Evolutionary conservation across 2,329 filamentous ascomycete genomes (phyloP), one percentile per base, ranked within the genome.

Genomic region (Didymella keratinophila): DNA sequence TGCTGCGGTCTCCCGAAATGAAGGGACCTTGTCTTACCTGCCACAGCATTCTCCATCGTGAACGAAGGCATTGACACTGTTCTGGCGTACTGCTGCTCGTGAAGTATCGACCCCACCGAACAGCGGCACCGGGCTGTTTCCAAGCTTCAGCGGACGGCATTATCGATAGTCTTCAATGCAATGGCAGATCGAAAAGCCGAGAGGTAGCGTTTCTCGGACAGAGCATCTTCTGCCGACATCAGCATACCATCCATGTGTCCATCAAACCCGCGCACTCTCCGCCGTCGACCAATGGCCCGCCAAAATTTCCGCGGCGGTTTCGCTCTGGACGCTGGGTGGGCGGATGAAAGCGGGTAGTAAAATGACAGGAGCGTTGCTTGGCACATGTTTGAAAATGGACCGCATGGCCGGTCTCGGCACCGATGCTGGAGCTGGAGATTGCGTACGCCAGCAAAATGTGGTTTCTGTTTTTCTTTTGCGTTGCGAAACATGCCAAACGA

Each of bases 1-100:
- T 74, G 66, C 69, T 75, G 71, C 71, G 74, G 68, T 59, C 47
- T 68, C 65, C 74, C 73, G 73, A 77, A 77, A 77, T 77, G 71
- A 74, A 76, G 72, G 74, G 71, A 73, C 64, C 61, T 66, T 71
- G 73, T 76, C 65, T 68, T 52, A 69, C 72, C 66, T 73, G 63
- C 59, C 63, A 66, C 65, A 51, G 47, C 56, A 47, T 53, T 51
- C 28, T 36, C 28, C 28, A 37, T 30, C 16, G 42, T 30, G 43
- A 25, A 44, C 8, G 21, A 23, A 43, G 27, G 52, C 47, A 51
- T 45, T 60, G 34, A 42, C 28, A 23, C 14, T 64, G 66, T 52
- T 56, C 61, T 62, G 58, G 56, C 58, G 53, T 60, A 41, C 55
- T 56, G 69, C 32, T 62, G 52, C 45, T 36, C 56, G 67, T 61